Evolutionary conservation across 768 basidiomycete genomes (phyloP).

Genomic region (Termitomyces sp.): DNA sequence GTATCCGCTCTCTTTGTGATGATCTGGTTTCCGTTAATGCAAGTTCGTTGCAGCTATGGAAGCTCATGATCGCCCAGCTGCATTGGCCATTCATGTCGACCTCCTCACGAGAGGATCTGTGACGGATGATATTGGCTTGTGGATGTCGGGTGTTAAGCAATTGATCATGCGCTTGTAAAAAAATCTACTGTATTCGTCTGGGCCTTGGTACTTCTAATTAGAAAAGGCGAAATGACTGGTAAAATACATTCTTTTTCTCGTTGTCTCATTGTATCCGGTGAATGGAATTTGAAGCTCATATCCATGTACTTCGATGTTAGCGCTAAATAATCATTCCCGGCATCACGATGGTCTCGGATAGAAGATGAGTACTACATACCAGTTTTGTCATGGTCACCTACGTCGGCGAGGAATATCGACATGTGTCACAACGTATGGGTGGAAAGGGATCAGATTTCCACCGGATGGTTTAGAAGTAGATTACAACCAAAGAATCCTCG

Average conservation of each 20-base stretch:
- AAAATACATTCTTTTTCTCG: neutral
- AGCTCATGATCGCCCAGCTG: conserved; percentile 69
- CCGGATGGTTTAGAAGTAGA: no score
- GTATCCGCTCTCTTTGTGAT: conserved; percentile 8
- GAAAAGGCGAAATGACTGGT: neutral
- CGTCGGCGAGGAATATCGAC: no score
- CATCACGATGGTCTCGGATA: no score
- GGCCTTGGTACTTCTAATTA: neutral
- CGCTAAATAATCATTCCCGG: no score
- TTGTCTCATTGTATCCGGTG: neutral
- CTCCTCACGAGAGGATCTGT: conserved; percentile 76
- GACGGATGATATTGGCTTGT: conserved; percentile 79
- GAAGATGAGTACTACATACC: no score
- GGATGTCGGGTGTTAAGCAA: conserved; percentile 91
- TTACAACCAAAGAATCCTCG: no score
- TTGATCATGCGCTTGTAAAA: conserved; percentile 65
- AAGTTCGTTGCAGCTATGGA: conserved; percentile 62
- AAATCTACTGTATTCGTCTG: neutral
- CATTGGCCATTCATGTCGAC: conserved; percentile 82
- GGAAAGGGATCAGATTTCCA: no score
- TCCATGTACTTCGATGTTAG: neutral
- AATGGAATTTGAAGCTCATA: neutral
- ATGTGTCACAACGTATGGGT: no score
- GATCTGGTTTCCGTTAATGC: neutral
- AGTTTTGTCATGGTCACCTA: no score